Percentiles rank a stretch among this genome's conserved stretches.
Conservation (phyloP, 2,329 filamentous ascomycete species). For the Sclerotiophoma versabilis region DNA sequence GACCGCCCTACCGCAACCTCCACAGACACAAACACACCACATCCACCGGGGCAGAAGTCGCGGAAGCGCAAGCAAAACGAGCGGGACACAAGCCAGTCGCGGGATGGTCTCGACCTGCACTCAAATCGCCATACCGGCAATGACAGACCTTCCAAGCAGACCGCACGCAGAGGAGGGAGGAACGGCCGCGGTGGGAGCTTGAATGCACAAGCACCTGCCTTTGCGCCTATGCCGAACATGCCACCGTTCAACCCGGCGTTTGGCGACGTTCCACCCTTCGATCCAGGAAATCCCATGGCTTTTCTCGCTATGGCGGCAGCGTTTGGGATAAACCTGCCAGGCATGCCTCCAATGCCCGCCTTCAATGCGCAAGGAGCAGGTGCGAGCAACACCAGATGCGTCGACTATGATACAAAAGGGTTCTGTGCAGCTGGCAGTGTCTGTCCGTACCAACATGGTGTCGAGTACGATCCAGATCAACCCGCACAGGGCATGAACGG, state of each 20-base stretch:
- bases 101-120: conserved; percentile 52
- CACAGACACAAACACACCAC: conserved; percentile 3
- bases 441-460: conserved; percentile 73
- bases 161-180: conserved; percentile 60
- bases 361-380: conserved; percentile 41
- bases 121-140: conserved; percentile 30
- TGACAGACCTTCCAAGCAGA: conserved; percentile 61
- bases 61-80: conserved; percentile 67
- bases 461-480: conserved; percentile 67
- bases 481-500: conserved; percentile 41
- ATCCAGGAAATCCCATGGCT: conserved; percentile 68
- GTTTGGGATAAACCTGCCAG: conserved; percentile 50
- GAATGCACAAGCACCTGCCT: conserved; percentile 17
- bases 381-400: conserved; percentile 61
- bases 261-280: conserved; percentile 58
- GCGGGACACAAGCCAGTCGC: conserved; percentile 54
- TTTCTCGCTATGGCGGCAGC: conserved; percentile 67
- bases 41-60: conserved; percentile 40
- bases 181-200: conserved; percentile 14
- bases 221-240: conserved; percentile 24
- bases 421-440: conserved; percentile 72
- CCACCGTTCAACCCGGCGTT: conserved; percentile 10
- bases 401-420: conserved; percentile 75
- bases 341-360: conserved; percentile 46
- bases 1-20: conserved; percentile 21